These are phyloP conservation scores for Sungouiozyma intestinalis DNA, from an alignment of 805 yeast species.

Conservation along the genomic window DNA sequence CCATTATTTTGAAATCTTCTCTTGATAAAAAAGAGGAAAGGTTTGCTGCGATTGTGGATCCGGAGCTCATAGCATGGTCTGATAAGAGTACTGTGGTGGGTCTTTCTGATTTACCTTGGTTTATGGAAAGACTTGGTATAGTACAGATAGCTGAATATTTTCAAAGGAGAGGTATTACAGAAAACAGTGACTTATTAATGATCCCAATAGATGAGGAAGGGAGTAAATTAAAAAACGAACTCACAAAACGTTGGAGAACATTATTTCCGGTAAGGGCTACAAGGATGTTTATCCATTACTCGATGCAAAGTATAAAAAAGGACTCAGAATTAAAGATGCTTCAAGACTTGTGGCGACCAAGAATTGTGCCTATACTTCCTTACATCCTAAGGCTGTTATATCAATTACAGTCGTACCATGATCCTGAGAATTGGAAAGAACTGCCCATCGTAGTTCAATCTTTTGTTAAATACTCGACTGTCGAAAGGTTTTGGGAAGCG, in stretches of 20 bases:
- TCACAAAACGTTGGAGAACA: constrained; percentile 87
- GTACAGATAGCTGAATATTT: constrained; percentile 90
- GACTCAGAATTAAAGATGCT: constrained; percentile 59
- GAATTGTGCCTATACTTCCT: constrained; percentile 85
- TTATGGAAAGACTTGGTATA: constrained; percentile 94
- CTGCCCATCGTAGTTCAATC: constrained; percentile 84
- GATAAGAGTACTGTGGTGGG: constrained; percentile 88
- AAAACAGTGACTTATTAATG: constrained; percentile 60
- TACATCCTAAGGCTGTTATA: constrained; percentile 77
- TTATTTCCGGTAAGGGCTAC: constrained; percentile 94
- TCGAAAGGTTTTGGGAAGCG: constrained; percentile 97
- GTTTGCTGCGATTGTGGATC: constrained; percentile 83
- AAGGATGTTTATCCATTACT: constrained; percentile 86
- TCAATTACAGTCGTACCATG: constrained; percentile 90
- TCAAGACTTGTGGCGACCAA: constrained; percentile 79
- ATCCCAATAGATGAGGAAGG: constrained; percentile 91
- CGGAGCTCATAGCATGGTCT: constrained; percentile 87
- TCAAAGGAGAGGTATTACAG: constrained; percentile 68
- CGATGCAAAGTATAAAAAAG: constrained; percentile 82
- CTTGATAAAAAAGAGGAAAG: constrained; percentile 63
- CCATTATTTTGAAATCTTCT: constrained; percentile 80
- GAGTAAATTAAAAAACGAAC: constrained; percentile 54
- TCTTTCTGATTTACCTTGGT: constrained; percentile 84
- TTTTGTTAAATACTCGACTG: constrained; percentile 80
- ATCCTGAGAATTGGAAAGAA: constrained; percentile 83